Evolutionary conservation across 1,284 basidiomycete species (phyloP), one percentile per base, ranked within the genome.

Genomic region (Peniophora sp.): DNA sequence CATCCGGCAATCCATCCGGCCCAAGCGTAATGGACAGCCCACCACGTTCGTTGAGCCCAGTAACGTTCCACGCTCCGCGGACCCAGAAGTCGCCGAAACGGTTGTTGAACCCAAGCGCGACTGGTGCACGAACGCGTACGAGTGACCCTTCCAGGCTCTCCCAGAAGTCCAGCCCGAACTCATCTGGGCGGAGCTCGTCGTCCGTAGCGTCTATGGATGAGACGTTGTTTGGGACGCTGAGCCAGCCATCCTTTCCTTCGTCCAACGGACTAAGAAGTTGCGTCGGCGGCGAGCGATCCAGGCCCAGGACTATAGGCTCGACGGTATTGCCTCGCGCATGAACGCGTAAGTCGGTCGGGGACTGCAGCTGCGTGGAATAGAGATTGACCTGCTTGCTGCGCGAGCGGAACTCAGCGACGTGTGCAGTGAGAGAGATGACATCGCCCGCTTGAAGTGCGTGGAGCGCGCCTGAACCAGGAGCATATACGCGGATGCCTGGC

Each of bases 81-180:
- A 78, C 76, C 79, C 79, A 84, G 43, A 83, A 70, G 46, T 82
- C 78, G 3, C 76, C 75, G 58, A 73, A 82, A 20, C 61, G 64
- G 55, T 80, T 80, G 20, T 71, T 68, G 59, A 82, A 82, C 53
- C 71, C 67, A 6, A 75, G 60, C 2, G 76, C 72, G 8, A 69
- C 63, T 2, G 82, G 81, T 12, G 64, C 67, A 3, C 69, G 73
- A 37, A 84, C 66, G 1, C 70, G 75, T n/a, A 85, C 80, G 1
- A 84, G 66, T 56, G 76, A 74, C 1, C 79, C 80, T 55, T 81
- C 77, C 14, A 83, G 65, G 58, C 78, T 81, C 58, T 79, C 73
- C 80, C 81, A 85, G 59, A 84, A 84, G 58, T 83, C 81, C 43
- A 83, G 59, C 3, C 81, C 81, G 54, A 70, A 83, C 32, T 65